Evolutionary conservation across 1,284 basidiomycete genomes (phyloP).

Genomic region (Puccinia coronata): DNA sequence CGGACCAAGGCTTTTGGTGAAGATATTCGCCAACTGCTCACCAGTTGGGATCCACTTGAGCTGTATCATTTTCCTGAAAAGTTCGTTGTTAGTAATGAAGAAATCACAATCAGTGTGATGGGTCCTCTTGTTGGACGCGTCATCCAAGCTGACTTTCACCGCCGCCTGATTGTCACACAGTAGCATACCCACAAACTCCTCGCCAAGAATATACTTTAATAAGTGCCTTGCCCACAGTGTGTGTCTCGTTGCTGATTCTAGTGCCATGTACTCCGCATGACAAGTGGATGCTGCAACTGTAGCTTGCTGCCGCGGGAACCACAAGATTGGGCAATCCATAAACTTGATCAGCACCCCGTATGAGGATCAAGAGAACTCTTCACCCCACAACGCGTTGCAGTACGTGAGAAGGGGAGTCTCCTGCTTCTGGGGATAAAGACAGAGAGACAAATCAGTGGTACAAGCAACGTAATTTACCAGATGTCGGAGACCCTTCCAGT

Average conservation of each 20-base stretch:
- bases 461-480: neutral
- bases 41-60: neutral
- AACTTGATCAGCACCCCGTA: slow-evolving; percentile 12
- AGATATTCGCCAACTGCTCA: slow-evolving; percentile 5
- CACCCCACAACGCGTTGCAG: neutral
- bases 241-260: neutral
- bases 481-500: no score
- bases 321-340: neutral
- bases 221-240: neutral
- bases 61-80: no score
- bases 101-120: no score
- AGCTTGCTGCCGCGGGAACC: neutral
- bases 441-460: neutral
- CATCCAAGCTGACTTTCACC: no score
- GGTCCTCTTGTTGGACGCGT: no score
- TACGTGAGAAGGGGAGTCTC: neutral
- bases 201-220: neutral
- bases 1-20: neutral
- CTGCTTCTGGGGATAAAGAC: neutral
- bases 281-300: neutral
- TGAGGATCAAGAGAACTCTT: neutral
- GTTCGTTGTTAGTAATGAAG: no score
- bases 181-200: neutral
- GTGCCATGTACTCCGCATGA: slow-evolving; percentile 16
- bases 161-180: slow-evolving; percentile 5